phyloP scores from a whole-genome alignment of 2,329 filamentous ascomycete genomes.

The Bisporella sp. region DNA sequence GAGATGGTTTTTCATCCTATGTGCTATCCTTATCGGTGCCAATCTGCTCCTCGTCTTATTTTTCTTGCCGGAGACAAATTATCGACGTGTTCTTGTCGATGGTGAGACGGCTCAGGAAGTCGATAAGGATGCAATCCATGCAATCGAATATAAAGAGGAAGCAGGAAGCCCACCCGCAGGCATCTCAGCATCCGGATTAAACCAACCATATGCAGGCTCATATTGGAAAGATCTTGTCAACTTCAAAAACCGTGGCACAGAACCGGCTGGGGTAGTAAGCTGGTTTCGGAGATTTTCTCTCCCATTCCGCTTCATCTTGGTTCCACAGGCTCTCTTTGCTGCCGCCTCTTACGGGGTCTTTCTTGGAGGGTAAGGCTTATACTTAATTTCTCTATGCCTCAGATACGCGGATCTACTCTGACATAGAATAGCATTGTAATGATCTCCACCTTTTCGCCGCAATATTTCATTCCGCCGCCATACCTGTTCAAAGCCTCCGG shows the following conservation, averaged over 20 bases:
- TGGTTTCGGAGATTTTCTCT: constrained; percentile 17
- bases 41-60: constrained; percentile 27
- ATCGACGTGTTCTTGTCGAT: constrained; percentile 19
- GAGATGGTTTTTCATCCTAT: constrained; percentile 32
- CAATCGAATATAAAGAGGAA: constrained; percentile 9
- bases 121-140: constrained; percentile 16
- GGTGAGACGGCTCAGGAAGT: constrained; percentile 18
- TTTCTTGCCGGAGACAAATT: constrained; percentile 30
- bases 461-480: constrained; percentile 25
- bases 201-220: constrained; percentile 17
- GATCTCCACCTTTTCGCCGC: constrained; percentile 24
- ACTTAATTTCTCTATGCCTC: not conserved
- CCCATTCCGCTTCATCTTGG: constrained; percentile 17
- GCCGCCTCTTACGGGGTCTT: constrained; percentile 15
- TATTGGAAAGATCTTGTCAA: constrained; percentile 26
- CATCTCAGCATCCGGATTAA: not conserved
- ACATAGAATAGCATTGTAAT: constrained; percentile 10
- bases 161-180: not conserved
- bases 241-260: constrained; percentile 17
- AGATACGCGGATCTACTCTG: not conserved
- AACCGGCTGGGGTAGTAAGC: constrained; percentile 10
- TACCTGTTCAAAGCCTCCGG: constrained; percentile 24
- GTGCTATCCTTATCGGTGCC: constrained; percentile 24
- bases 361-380: constrained; percentile 12
- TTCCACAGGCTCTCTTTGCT: constrained; percentile 14